Base-by-base conservation (phyloP, 106 monocot genomes). In the Dendrobium officinale region DNA sequence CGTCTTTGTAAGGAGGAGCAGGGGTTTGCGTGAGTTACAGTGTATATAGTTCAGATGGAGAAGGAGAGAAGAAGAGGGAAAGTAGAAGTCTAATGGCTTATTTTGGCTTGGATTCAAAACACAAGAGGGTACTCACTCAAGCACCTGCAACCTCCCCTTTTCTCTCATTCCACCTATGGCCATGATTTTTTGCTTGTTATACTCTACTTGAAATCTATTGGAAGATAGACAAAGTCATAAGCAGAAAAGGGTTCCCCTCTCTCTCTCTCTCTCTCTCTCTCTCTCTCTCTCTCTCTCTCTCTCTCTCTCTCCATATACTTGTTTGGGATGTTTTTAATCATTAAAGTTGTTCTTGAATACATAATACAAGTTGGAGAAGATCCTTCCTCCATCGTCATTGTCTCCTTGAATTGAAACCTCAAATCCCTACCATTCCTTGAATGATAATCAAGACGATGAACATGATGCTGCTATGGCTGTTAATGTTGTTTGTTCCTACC, bases 281-380 rank as follows among this genome's bases (percentile, higher is more conserved):
- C 37, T 37, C 37, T 37, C 37, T 37, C 37, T 37, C 37, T 37
- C 37, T 37, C 37, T 37, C 2, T 37, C 37, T 64, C 67, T 87
- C 49, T 49, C 49, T 49, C 49, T 9, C 51, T 51, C 51, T 56
- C 89, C 97, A 94, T 97, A 89, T 97, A 97, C 88, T 97, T 97
- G 86, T 97, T 97, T 27, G 97, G 97, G 54, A 97, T 97, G 92
- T 97, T 97, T 77, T 87, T 92, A 59, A 97, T 97, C 97, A 97
- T 97, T 7, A 97, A 92, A 2, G 97, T 97, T 29, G 97, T 97
- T 81, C 97, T 83, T 17, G 92, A 80, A 80, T 97, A 94, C 43
- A 81, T 86, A 11, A 13, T 51, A 15, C 11, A 9, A 58, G 80
- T 43, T 15, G 80, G 75, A 17, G 78, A 54, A 15, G 81, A 70